Percentiles rank a stretch among this genome's conserved stretches.
phyloP scores from a whole-genome alignment of 2,329 filamentous ascomycete genomes.

The Cladophialophora immunda region DNA sequence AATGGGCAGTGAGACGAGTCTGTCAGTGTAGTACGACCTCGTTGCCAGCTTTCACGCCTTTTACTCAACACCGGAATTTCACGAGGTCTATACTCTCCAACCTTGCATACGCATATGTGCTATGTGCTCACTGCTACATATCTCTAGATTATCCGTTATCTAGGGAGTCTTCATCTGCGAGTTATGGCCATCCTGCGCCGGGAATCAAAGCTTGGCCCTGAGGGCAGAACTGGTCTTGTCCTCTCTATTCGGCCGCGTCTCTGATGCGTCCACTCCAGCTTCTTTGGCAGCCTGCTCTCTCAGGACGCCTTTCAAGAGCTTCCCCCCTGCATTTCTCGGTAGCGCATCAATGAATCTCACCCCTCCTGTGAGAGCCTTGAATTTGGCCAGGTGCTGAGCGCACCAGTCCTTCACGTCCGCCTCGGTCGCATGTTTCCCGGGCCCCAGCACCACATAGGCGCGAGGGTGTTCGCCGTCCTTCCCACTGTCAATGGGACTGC shows the following conservation, averaged over 20 bases:
- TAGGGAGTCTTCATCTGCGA: neutral
- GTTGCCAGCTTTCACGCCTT: neutral
- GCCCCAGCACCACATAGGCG: slow-evolving; percentile 46
- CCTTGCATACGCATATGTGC: no score
- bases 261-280: neutral
- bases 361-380: slow-evolving; percentile 58
- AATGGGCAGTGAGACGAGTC: neutral
- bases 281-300: slow-evolving; percentile 42
- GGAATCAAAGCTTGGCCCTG: neutral
- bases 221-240: neutral
- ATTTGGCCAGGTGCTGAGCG: slow-evolving; percentile 51
- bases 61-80: neutral
- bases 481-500: slow-evolving; percentile 56
- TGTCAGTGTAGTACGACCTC: neutral
- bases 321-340: slow-evolving; percentile 59
- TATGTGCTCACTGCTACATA: no score
- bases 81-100: neutral
- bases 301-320: slow-evolving; percentile 51
- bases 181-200: no score
- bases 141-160: neutral
- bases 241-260: neutral
- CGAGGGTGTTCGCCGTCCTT: slow-evolving; percentile 23
- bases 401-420: slow-evolving; percentile 50
- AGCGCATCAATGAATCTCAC: slow-evolving; percentile 59
- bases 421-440: slow-evolving; percentile 51